phyloP scores from a whole-genome alignment of 2,329 filamentous ascomycete genomes.

The Xylaria sp. region DNA sequence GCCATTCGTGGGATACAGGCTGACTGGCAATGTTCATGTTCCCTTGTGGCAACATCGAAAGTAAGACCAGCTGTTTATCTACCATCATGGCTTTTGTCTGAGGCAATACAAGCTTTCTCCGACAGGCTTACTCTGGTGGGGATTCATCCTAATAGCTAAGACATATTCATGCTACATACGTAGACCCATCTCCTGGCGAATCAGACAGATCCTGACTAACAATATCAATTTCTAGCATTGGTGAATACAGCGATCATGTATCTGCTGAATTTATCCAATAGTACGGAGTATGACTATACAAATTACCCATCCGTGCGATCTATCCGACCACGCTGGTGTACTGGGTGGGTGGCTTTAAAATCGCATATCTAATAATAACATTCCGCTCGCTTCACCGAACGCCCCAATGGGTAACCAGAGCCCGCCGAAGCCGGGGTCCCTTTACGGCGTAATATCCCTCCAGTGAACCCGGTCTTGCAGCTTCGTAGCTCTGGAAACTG shows the following conservation, averaged over 20 bases:
- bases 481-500: background rate
- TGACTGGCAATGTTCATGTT: background rate
- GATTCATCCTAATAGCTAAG: background rate
- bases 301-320: background rate
- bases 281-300: slow-evolving; percentile 8
- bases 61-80: background rate
- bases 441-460: background rate
- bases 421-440: slow-evolving; percentile 7
- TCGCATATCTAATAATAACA: background rate
- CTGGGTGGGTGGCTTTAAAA: background rate
- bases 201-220: background rate
- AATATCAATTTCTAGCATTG: background rate
- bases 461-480: background rate
- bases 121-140: background rate
- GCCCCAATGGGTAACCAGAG: background rate
- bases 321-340: background rate
- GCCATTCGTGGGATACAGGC: background rate
- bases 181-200: background rate
- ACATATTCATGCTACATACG: background rate
- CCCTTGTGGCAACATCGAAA: too few relatives aligned
- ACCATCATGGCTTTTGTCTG: background rate
- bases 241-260: background rate
- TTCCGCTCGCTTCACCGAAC: background rate
- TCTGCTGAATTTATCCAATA: background rate
- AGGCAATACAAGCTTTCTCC: background rate